A percentile compares a stretch with the other conserved stretches of the same genome.
Conservation (phyloP, 805 yeast species). For the Yarrowia sp. region DNA sequence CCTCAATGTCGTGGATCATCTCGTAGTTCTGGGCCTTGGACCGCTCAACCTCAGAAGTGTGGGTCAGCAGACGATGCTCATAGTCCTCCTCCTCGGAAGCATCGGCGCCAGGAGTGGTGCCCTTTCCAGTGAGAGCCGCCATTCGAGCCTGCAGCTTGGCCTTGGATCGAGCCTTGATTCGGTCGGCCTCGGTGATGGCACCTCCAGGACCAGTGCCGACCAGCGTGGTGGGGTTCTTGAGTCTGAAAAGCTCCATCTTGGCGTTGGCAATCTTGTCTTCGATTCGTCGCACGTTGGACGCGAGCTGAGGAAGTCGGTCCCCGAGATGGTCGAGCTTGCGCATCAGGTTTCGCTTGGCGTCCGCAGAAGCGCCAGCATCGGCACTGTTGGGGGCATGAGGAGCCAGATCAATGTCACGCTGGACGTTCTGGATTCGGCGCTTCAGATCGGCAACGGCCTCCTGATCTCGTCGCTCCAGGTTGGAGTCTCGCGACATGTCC, state of each 20-base stretch:
- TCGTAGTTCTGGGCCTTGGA: slow-evolving; percentile 64
- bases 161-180: slow-evolving; percentile 78
- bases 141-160: slow-evolving; percentile 82
- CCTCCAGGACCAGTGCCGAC: slow-evolving; percentile 90
- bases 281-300: slow-evolving; percentile 65
- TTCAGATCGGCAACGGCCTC: slow-evolving; percentile 72
- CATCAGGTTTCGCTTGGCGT: slow-evolving; percentile 60
- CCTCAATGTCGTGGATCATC: slow-evolving; percentile 73
- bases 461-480: slow-evolving; percentile 52
- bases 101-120: slow-evolving; percentile 54
- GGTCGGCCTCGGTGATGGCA: slow-evolving; percentile 80
- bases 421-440: slow-evolving; percentile 59
- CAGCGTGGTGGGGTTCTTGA: slow-evolving; percentile 62
- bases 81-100: slow-evolving; percentile 58
- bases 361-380: slow-evolving; percentile 1
- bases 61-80: slow-evolving; percentile 54
- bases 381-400: slow-evolving; percentile 38
- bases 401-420: slow-evolving; percentile 49
- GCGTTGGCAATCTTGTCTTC: slow-evolving; percentile 73
- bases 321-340: slow-evolving; percentile 67
- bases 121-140: slow-evolving; percentile 90
- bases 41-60: slow-evolving; percentile 59
- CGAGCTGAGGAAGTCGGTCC: slow-evolving; percentile 73
- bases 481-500: slow-evolving; percentile 51
- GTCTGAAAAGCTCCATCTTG: slow-evolving; percentile 68